Evolutionary conservation across 139 green algal species (phyloP).

Genomic region (Chlorella vulgaris): DNA sequence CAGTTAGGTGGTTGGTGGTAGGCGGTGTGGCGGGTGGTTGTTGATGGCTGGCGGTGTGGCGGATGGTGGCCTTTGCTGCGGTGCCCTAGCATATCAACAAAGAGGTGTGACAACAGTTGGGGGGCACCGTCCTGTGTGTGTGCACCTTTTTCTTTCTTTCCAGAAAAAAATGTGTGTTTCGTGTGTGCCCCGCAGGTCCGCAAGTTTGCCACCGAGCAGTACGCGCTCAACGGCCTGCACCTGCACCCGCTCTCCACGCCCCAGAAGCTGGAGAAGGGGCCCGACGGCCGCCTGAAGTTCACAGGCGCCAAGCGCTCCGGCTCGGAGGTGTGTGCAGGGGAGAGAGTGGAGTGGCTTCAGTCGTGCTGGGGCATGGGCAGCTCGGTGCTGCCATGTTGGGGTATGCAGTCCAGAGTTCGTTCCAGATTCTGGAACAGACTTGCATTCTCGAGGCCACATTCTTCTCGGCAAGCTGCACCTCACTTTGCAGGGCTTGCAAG

Average conservation of each 20-base stretch:
- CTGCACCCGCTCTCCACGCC: conserved; percentile 42
- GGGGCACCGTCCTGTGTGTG: too few species aligned
- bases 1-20: neutral
- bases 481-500: too few species aligned
- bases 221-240: conserved; percentile 53
- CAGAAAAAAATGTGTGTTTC: too few species aligned
- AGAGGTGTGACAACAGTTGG: too few species aligned
- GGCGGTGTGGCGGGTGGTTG: neutral
- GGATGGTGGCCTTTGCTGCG: too few species aligned
- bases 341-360: neutral
- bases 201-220: conserved; percentile 46
- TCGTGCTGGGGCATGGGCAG: neutral
- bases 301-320: conserved; percentile 7
- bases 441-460: too few species aligned
- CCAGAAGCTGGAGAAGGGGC: conserved; percentile 7
- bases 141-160: too few species aligned
- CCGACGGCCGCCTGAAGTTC: conserved; percentile 31
- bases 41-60: neutral
- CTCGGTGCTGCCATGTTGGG: neutral
- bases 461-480: too few species aligned
- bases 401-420: too few species aligned
- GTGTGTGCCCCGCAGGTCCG: conserved; percentile 6
- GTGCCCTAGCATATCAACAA: too few species aligned
- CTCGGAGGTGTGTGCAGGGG: neutral
- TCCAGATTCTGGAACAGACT: too few species aligned